These are phyloP conservation scores for Hymenotorrendiella dingleyae DNA, from an alignment of 2,329 filamentous ascomycete genomes.

Conservation along the genomic window DNA sequence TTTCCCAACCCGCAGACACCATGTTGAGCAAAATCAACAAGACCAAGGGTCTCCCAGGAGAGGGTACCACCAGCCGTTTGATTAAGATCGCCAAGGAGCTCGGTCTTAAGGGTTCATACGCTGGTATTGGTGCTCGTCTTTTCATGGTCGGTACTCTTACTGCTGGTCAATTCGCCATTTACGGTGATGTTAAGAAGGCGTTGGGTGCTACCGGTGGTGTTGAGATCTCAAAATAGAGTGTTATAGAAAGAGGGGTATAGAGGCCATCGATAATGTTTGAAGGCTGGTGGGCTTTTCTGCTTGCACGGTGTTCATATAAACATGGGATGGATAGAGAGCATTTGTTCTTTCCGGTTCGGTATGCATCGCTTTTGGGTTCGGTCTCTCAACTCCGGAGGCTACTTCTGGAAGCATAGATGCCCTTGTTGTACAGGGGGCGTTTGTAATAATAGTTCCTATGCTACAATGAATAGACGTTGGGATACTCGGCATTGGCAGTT, in stretches of 20 bases:
- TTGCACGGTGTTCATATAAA: slow-evolving; percentile 9
- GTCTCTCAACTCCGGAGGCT: slow-evolving; percentile 12
- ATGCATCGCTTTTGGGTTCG: slow-evolving; percentile 25
- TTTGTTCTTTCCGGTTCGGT: slow-evolving; percentile 10
- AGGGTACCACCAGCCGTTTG: slow-evolving; percentile 73
- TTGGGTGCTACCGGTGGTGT: slow-evolving; percentile 71
- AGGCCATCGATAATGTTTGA: slow-evolving; percentile 1
- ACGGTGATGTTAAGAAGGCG: slow-evolving; percentile 67
- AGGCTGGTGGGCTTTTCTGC: slow-evolving; percentile 10
- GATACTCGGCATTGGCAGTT: slow-evolving; percentile 1
- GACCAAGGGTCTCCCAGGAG: slow-evolving; percentile 80
- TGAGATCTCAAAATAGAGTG: slow-evolving; percentile 50
- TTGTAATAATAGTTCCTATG: slow-evolving; percentile 13
- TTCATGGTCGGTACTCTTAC: slow-evolving; percentile 64
- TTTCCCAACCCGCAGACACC: slow-evolving; percentile 87
- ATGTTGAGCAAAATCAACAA: slow-evolving; percentile 98
- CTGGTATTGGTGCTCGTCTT: slow-evolving; percentile 74
- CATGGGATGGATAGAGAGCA: slow-evolving; percentile 6
- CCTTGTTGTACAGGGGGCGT: slow-evolving; percentile 12
- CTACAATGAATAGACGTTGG: slow-evolving; percentile 12
- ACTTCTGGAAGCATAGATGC: slow-evolving; percentile 24
- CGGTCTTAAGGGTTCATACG: slow-evolving; percentile 70
- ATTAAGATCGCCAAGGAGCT: slow-evolving; percentile 88
- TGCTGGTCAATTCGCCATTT: slow-evolving; percentile 83
- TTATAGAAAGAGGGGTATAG: slow-evolving; percentile 4